Evolutionary conservation across 768 basidiomycete species (phyloP).

Genomic region (Astraeus odoratus): DNA sequence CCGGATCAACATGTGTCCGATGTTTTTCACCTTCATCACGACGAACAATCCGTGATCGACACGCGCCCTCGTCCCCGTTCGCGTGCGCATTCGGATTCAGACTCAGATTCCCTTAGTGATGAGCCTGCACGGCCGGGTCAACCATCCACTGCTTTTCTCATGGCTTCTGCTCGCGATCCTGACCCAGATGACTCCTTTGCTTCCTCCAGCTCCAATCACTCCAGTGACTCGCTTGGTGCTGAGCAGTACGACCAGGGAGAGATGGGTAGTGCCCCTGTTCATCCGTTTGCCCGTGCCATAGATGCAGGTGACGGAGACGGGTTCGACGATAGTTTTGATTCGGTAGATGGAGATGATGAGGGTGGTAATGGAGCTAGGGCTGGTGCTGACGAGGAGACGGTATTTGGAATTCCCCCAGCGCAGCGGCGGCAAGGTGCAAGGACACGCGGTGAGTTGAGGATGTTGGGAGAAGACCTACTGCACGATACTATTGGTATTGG

Average conservation of each 20-base stretch:
- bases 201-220: constrained; percentile 53
- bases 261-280: constrained; percentile 39
- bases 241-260: constrained; percentile 33
- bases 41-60: constrained; percentile 14
- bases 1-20: constrained; percentile 20
- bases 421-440: constrained; percentile 30
- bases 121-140: constrained; percentile 51
- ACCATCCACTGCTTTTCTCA: constrained; percentile 67
- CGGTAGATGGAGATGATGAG: constrained; percentile 38
- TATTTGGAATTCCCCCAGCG: constrained; percentile 62
- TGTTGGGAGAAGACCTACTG: constrained; percentile 58
- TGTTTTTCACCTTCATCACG: constrained; percentile 21
- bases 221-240: constrained; percentile 48
- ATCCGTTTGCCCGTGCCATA: constrained; percentile 49
- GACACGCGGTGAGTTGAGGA: constrained; percentile 33
- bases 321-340: constrained; percentile 49
- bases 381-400: constrained; percentile 51
- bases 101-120: constrained; percentile 54
- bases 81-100: constrained; percentile 39
- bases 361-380: constrained; percentile 7
- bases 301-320: constrained; percentile 27
- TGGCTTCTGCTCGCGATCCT: constrained; percentile 39
- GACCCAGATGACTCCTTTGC: constrained; percentile 30
- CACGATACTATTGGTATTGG: constrained; percentile 61
- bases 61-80: constrained; percentile 5